Percentiles rank a stretch among this genome's conserved stretches.
These are phyloP conservation scores for Citrus australasica DNA, from an alignment of 345 rosid genomes.

Conservation along the genomic window DNA sequence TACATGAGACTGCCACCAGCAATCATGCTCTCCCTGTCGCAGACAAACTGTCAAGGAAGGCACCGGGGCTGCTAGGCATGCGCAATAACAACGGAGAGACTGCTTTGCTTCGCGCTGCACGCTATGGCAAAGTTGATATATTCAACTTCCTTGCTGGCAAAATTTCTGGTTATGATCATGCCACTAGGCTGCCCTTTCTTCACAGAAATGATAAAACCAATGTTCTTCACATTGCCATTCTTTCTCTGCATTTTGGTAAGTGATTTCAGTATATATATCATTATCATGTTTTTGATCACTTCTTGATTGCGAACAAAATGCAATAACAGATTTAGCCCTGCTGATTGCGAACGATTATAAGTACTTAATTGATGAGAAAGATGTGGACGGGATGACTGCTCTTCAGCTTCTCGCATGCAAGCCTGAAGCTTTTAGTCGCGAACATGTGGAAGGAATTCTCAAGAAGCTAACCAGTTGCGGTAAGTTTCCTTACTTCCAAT, in stretches of 20 bases:
- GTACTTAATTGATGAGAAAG: neutral
- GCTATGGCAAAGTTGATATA: slow-evolving; percentile 7
- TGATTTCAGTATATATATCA: neutral
- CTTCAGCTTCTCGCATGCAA: slow-evolving; percentile 19
- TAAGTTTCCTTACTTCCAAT: neutral
- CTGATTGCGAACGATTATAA: neutral
- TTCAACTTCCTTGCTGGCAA: slow-evolving; percentile 5
- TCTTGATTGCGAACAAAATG: neutral
- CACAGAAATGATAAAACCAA: slow-evolving; percentile 5
- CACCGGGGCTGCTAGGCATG: slow-evolving; percentile 10
- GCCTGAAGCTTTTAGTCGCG: slow-evolving; percentile 1
- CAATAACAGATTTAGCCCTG: slow-evolving; percentile 6
- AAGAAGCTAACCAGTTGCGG: neutral
- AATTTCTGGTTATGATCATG: neutral
- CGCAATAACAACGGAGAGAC: slow-evolving; percentile 13
- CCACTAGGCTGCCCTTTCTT: neutral
- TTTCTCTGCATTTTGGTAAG: slow-evolving; percentile 23
- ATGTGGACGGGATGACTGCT: slow-evolving; percentile 9
- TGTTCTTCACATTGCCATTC: slow-evolving; percentile 26
- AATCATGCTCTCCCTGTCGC: slow-evolving; percentile 3
- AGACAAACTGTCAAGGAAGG: neutral
- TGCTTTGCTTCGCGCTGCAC: slow-evolving; percentile 6
- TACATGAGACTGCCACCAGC: slow-evolving; percentile 26
- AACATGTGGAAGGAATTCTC: neutral
- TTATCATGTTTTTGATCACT: neutral